A percentile compares a stretch with the other conserved stretches of the same genome.
phyloP scores from a whole-genome alignment of 2,329 filamentous ascomycete species.

The Lecanoromycetidae sp. region DNA sequence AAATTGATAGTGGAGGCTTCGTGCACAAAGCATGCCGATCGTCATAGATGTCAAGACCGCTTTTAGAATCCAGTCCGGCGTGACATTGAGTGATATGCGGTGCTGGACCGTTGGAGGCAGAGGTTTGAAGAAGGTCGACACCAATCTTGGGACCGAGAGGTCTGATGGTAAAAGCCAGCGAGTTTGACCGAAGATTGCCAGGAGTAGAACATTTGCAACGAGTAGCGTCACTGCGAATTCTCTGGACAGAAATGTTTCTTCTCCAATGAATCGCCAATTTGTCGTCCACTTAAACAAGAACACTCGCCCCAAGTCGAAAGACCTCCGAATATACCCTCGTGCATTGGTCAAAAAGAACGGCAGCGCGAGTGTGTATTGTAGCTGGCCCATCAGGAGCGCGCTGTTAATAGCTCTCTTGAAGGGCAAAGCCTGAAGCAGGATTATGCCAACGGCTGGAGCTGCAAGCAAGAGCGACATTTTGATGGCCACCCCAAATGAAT shows the following conservation, averaged over 20 bases:
- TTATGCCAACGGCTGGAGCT: slow-evolving; percentile 65
- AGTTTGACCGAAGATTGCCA: slow-evolving; percentile 52
- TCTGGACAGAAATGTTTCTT: slow-evolving; percentile 62
- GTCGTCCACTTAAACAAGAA: slow-evolving; percentile 99
- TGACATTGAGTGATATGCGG: slow-evolving; percentile 46
- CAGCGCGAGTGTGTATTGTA: slow-evolving; percentile 51
- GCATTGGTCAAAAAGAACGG: slow-evolving; percentile 58
- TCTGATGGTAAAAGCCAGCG: slow-evolving; percentile 62
- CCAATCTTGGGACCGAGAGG: slow-evolving; percentile 45
- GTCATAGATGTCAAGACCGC: slow-evolving; percentile 63
- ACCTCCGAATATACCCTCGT: slow-evolving; percentile 61
- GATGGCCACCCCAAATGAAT: slow-evolving; percentile 69
- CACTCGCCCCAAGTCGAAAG: slow-evolving; percentile 80
- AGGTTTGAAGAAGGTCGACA: slow-evolving; percentile 35
- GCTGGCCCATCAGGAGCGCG: slow-evolving; percentile 57
- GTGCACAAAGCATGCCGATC: slow-evolving; percentile 72
- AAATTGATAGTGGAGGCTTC: slow-evolving; percentile 90
- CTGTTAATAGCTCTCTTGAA: slow-evolving; percentile 52
- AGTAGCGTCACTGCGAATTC: slow-evolving; percentile 58
- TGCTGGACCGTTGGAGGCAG: slow-evolving; percentile 36
- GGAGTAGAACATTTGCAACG: slow-evolving; percentile 50
- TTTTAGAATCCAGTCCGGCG: slow-evolving; percentile 62
- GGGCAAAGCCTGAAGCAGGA: slow-evolving; percentile 61
- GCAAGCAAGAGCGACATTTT: slow-evolving; percentile 88
- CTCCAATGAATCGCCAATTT: slow-evolving; percentile 93